These are phyloP conservation scores for Blumeria graminis DNA, from an alignment of 2,329 filamentous ascomycete genomes.

Conservation along the genomic window DNA sequence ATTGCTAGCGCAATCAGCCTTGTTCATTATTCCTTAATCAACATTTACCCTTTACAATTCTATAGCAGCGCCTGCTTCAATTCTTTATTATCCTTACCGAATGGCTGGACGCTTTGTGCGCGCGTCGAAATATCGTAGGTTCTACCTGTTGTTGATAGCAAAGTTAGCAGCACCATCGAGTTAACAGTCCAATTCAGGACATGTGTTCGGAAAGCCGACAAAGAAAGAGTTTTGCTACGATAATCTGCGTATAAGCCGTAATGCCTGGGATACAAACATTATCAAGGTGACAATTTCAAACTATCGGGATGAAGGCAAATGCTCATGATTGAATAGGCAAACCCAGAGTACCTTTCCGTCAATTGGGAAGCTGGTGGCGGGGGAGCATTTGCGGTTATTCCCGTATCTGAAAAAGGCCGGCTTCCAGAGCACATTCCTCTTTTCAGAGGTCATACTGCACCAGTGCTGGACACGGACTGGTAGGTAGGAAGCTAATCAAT, in stretches of 20 bases:
- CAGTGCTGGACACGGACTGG: conserved; percentile 96
- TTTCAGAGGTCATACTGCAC: conserved; percentile 86
- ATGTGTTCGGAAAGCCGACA: conserved; percentile 90
- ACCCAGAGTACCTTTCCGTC: conserved; percentile 85
- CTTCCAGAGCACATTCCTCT: conserved; percentile 80
- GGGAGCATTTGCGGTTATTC: conserved; percentile 90
- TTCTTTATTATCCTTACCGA: not conserved
- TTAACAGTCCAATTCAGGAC: conserved; percentile 32
- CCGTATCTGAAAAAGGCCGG: conserved; percentile 69
- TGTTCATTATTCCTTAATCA: too few species aligned
- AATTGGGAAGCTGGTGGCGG: conserved; percentile 97
- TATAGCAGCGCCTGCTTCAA: not conserved
- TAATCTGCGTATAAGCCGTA: conserved; percentile 87
- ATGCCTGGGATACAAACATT: conserved; percentile 98
- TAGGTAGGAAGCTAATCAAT: conserved; percentile 19
- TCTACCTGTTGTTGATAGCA: not conserved
- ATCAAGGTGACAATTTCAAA: conserved; percentile 44
- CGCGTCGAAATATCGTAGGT: conserved; percentile 48
- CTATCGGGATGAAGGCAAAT: conserved; percentile 7
- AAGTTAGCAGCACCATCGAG: conserved; percentile 1
- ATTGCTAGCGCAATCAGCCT: too few species aligned
- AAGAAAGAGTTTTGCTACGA: conserved; percentile 98
- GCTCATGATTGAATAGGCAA: conserved; percentile 35
- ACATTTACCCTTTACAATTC: too few species aligned
- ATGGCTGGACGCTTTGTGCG: conserved; percentile 54